A percentile compares a stretch with the other conserved stretches of the same genome.
Conservation (phyloP, 768 basidiomycete genomes). For the Panaeolus cyanescens region DNA sequence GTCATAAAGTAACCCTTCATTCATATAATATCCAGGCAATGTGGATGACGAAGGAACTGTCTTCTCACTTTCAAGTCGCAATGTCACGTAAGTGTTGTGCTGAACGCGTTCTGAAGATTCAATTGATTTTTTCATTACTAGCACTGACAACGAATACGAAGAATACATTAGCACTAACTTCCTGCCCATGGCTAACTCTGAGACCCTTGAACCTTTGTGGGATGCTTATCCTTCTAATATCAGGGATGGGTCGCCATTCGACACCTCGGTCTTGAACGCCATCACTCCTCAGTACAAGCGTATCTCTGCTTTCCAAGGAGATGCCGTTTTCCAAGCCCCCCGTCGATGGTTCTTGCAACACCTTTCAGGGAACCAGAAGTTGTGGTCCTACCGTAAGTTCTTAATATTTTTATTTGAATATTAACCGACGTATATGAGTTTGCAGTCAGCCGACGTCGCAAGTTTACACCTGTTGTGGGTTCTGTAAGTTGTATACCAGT, state of each 20-base stretch:
- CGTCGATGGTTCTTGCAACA: conserved; percentile 47
- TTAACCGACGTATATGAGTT: not conserved
- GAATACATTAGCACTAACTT: conserved; percentile 15
- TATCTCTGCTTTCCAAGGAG: conserved; percentile 50
- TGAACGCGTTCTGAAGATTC: conserved; percentile 19
- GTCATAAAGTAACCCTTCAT: not conserved
- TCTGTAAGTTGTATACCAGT: conserved; percentile 16
- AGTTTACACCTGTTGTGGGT: conserved; percentile 20
- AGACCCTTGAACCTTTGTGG: conserved; percentile 18
- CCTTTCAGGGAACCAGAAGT: conserved; percentile 34
- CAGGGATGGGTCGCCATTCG: conserved; percentile 24
- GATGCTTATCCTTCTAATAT: conserved; percentile 26
- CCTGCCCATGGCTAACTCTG: conserved; percentile 10
- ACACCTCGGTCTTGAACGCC: conserved; percentile 19
- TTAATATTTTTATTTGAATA: too few species aligned
- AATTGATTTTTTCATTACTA: conserved; percentile 9
- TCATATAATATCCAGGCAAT: conserved; percentile 23
- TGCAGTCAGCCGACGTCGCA: conserved; percentile 22
- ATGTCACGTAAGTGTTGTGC: conserved; percentile 25
- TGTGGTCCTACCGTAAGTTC: conserved; percentile 44
- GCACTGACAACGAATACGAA: conserved; percentile 31
- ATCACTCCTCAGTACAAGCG: conserved; percentile 50
- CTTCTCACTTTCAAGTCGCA: conserved; percentile 21
- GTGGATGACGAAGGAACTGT: conserved; percentile 44
- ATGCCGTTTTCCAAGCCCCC: conserved; percentile 50